Base-by-base conservation (phyloP, 352 stramenopile species). In the Aphanomyces astaci region DNA sequence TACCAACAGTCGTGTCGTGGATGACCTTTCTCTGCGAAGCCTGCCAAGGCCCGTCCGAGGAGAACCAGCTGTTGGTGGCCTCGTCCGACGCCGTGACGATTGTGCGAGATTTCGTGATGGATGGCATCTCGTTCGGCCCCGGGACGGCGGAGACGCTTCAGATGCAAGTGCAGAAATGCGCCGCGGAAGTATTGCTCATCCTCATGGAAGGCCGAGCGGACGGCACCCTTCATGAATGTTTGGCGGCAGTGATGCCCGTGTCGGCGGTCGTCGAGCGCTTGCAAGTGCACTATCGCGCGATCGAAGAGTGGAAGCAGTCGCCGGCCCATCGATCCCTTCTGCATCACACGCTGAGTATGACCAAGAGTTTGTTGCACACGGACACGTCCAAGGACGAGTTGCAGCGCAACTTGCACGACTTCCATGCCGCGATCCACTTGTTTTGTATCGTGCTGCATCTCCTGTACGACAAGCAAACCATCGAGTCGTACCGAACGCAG, bases 181-280 rank as follows among this genome's bases (percentile, higher is more conserved):
- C 62, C 30, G 39, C 40, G 2, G 25, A 68, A 7, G 40, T 68
- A 3, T 30, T 68, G 2, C 22, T 68, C 0, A 31, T 45, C 10
- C 17, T 68, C 17, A 51, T 68, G 28, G 62, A 68, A 68, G 62
- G 62, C 46, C 46, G 62, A 5, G 19, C 28, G 15, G 62, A 68
- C 33, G 27, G 11, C 2, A 19, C 22, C 15, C 32, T 68, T 7
- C 62, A 68, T 9, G 24, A 68, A 11, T 5, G 5, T 19, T 22
- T 68, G 11, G 25, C 36, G 5, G 31, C 9, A 2, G 11, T 57
- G 7, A 46, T 68, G 4, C 28, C 62, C 15, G 25, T 45, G 3
- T 19, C 5, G 5, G 27, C n/a, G 33, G 62, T 68, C 30, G 24
- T 68, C 17, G 17, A 10, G 7, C 43, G 43, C 15, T 25, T 68